Evolutionary conservation across 805 yeast genomes (phyloP).

Genomic region (Cyberlindnera saturnus): DNA sequence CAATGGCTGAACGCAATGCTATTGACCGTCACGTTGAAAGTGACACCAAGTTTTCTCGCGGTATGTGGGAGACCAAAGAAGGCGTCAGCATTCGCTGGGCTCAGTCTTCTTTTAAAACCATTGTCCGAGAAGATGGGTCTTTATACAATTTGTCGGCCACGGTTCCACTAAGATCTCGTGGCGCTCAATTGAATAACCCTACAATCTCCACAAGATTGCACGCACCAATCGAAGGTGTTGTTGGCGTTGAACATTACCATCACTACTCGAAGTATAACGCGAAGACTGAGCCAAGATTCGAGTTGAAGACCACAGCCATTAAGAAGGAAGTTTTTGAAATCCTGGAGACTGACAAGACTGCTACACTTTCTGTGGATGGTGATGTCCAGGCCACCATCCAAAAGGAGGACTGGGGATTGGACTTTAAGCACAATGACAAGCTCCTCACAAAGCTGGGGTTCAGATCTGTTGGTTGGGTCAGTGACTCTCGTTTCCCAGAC

Average conservation of each 20-base stretch:
- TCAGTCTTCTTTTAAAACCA: conserved; percentile 15
- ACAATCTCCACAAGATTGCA: conserved; percentile 15
- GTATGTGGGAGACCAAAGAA: conserved; percentile 20
- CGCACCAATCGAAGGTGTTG: conserved; percentile 14
- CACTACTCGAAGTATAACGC: conserved; percentile 15
- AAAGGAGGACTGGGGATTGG: conserved; percentile 13
- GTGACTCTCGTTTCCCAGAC: conserved; percentile 10
- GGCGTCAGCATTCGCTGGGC: conserved; percentile 18
- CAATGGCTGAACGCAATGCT: conserved; percentile 10
- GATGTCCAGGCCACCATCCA: conserved; percentile 10
- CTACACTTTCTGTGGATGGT: conserved; percentile 8
- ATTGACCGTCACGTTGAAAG: conserved; percentile 10
- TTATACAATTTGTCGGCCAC: conserved; percentile 14
- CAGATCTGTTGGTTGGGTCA: conserved; percentile 20
- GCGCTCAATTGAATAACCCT: conserved; percentile 17
- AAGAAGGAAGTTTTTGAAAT: conserved; percentile 5
- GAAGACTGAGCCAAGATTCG: conserved; percentile 15
- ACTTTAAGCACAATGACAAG: conserved; percentile 13
- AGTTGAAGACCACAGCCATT: conserved; percentile 5
- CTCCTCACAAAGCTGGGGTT: conserved; percentile 18
- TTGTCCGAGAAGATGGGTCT: conserved; percentile 9
- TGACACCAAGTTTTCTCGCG: conserved; percentile 16
- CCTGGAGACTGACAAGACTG: conserved; percentile 2
- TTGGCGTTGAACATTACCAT: conserved; percentile 19
- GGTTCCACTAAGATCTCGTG: conserved; percentile 6